phyloP scores from a whole-genome alignment of 2,329 filamentous ascomycete species.

The Talaromyces sp. region DNA sequence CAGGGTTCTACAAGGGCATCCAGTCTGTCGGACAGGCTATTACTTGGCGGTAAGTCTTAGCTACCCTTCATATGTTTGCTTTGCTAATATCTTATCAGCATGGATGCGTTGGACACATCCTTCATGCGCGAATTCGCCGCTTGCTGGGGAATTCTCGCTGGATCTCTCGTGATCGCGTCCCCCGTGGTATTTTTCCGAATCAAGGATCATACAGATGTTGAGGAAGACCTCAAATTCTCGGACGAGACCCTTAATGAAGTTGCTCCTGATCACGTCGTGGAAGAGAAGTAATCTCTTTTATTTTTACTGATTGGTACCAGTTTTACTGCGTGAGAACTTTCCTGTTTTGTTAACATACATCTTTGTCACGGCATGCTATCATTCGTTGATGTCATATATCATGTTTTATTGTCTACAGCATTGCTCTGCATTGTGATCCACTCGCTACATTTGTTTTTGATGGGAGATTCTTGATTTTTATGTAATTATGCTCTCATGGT shows the following conservation, averaged over 20 bases:
- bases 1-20: constrained; percentile 85
- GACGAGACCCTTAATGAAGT: constrained; percentile 65
- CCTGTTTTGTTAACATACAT: neutral
- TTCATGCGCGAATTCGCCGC: constrained; percentile 71
- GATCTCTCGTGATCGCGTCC: constrained; percentile 70
- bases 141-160: constrained; percentile 72
- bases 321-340: too few species aligned
- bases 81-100: constrained; percentile 38
- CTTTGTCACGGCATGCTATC: neutral
- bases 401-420: neutral
- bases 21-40: constrained; percentile 79
- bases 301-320: too few species aligned
- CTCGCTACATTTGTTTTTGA: neutral
- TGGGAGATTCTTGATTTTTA: neutral
- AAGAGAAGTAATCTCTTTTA: neutral
- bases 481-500: neutral
- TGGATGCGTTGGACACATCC: constrained; percentile 61
- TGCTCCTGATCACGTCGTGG: neutral
- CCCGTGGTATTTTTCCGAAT: constrained; percentile 78
- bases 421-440: neutral
- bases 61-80: neutral
- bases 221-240: constrained; percentile 79
- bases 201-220: constrained; percentile 73
- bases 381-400: neutral
- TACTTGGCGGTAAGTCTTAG: constrained; percentile 41